Evolutionary conservation across 2,329 filamentous ascomycete genomes (phyloP), one percentile per base, ranked within the genome.

Genomic region (Aspergillus felis): DNA sequence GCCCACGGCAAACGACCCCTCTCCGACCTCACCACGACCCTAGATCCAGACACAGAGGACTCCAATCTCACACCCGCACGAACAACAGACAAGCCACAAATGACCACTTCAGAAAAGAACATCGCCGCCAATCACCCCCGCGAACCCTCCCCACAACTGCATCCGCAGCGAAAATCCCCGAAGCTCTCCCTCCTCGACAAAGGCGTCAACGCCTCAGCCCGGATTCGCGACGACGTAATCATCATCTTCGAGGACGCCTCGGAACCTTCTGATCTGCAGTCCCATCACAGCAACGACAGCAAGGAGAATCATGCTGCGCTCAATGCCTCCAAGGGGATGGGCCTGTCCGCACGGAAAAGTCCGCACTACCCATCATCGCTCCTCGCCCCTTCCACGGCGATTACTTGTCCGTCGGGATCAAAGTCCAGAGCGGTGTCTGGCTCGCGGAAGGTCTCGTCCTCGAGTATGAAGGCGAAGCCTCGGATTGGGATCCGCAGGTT

Each of bases 1-100:
- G 64, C 67, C 5, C 68, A 71, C 25, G 71, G 71, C 3, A 80
- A 80, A 64, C 70, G 78, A 1, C 76, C 78, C 0, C 67, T 80
- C 17, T 75, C 77, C 24, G 74, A 78, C 24, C 67, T 78, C 14
- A 67, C 75, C 14, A 66, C 68, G 6, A 61, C 72, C 2, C 61
- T 67, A 52, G 76, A 77, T 35, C 59, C 63, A 28, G 71, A 74
- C 28, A 57, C 64, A n/a, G 65, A 47, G 12, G 61, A 63, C 38
- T 10, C n/a, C 68, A 12, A 67, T 71, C 9, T 5, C 42, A 64
- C 68, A 72, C 32, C 58, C 63, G 27, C 68, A 71, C 22, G 65
- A 69, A n/a, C 56, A 8, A 54, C 56, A 9, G 65, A 70, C 24
- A 58, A 59, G n/a, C n/a, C 14, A 28, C 14, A 28, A 29, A 66